Base-by-base conservation (phyloP, 768 basidiomycete genomes). In the Coprinopsis sp. region DNA sequence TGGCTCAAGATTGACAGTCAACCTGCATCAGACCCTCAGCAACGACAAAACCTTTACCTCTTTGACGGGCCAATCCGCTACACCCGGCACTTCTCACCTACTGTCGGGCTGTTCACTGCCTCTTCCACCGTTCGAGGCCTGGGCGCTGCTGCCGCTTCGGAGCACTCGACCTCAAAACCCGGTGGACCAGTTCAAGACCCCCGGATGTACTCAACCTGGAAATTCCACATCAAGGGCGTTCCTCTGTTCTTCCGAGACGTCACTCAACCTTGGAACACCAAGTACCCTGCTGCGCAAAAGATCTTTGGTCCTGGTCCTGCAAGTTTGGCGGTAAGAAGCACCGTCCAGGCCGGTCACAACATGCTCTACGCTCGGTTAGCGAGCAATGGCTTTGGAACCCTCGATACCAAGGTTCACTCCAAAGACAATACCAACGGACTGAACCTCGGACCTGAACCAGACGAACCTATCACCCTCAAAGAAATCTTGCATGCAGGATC, bases 161-260 rank as follows among this genome's bases (percentile, higher is more conserved):
- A 14, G 8, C 30, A 31, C 30, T n/a, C 30, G 10, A n/a, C 30
- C 8, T 8, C 30, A 31, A n/a, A 6, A 23, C 19, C 38, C 6
- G 7, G 19, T 14, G 44, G 19, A 13, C 33, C 30, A 25, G 60
- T 82, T 44, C 74, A 79, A 56, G 77, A 79, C 50, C 71, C 68
- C 0, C 77, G 83, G 0, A 67, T 87, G 19, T 89, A 88, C 58
- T 81, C 83, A 29, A 90, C 87, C 1, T 90, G 88, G 87, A 88
- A 88, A 59, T 72, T 81, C 52, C 82, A 78, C 55, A 67, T 88
- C 59, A 72, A 72, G 44, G 82, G 78, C 16, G 61, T 87, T 1
- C 74, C 69, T 2, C 60, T 72, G 6, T 77, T 78, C 62, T 85
- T 90, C 54, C 70, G 77, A 7, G 75, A 84, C 57, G 63, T 52